phyloP scores from a whole-genome alignment of 345 rosid genomes.

The Salix brachista region DNA sequence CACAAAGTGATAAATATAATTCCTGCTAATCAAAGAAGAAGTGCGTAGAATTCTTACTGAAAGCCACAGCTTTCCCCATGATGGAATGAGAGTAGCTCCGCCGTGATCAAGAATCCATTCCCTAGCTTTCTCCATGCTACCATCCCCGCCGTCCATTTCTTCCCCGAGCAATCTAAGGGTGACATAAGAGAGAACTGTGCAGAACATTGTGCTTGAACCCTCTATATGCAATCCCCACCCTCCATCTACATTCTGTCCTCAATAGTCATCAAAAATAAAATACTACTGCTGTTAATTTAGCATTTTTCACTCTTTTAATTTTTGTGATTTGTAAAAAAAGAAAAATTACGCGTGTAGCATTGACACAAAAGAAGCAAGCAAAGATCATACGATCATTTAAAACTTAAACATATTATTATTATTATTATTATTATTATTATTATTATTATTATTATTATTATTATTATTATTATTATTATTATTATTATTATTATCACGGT shows the following conservation, averaged over 20 bases:
- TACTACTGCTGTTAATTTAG: not conserved
- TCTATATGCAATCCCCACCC: slow-evolving; percentile 86
- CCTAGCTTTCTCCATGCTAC: slow-evolving; percentile 42
- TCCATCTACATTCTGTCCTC: slow-evolving; percentile 53
- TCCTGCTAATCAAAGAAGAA: not conserved
- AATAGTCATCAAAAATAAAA: not conserved
- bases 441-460: no score
- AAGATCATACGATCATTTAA: no score
- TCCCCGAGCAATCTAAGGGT: slow-evolving; percentile 53
- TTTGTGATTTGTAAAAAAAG: no score
- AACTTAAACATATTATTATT: no score
- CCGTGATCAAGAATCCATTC: slow-evolving; percentile 61
- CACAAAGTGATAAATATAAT: not conserved
- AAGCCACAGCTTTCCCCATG: slow-evolving; percentile 85
- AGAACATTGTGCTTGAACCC: slow-evolving; percentile 55
- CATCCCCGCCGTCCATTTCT: slow-evolving; percentile 34
- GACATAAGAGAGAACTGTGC: slow-evolving; percentile 46
- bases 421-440: no score
- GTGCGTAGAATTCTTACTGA: slow-evolving; percentile 29
- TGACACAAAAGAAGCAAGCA: no score
- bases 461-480: no score
- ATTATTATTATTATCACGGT: no score
- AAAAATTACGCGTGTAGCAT: no score
- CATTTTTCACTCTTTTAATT: not conserved
- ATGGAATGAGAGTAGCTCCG: slow-evolving; percentile 57